phyloP scores from a whole-genome alignment of 2,329 filamentous ascomycete species.

The Coniochaeta sp. region DNA sequence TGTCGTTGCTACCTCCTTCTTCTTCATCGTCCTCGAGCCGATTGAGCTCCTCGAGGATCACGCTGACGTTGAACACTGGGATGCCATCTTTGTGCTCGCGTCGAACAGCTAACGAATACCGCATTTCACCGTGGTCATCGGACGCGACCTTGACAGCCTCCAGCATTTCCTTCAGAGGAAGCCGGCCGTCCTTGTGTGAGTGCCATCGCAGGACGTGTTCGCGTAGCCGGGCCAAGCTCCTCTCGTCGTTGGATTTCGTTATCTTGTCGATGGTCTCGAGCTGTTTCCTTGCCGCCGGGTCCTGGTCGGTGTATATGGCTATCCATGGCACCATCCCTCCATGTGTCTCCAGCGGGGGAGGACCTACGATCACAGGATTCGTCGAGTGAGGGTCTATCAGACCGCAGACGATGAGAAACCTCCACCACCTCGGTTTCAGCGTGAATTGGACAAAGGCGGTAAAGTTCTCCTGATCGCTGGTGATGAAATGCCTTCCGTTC shows the following conservation, averaged over 20 bases:
- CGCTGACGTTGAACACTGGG: constrained; percentile 3
- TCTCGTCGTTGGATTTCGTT: not conserved
- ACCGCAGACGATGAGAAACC: constrained; percentile 6
- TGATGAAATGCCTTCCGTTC: constrained; percentile 5
- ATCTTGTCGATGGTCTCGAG: constrained; percentile 7
- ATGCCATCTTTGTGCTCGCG: constrained; percentile 3
- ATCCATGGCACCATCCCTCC: not conserved
- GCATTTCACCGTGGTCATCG: constrained; percentile 4
- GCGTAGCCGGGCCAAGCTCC: constrained; percentile 1
- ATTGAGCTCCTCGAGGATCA: constrained; percentile 12
- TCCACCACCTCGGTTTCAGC: constrained; percentile 4
- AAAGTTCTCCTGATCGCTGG: constrained; percentile 5
- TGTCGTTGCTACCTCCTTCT: not conserved
- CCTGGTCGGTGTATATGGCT: constrained; percentile 8
- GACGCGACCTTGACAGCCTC: constrained; percentile 3
- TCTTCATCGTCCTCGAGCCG: constrained; percentile 6
- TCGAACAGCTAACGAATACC: constrained; percentile 1
- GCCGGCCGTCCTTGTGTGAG: not conserved
- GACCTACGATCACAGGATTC: not conserved
- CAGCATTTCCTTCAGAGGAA: constrained; percentile 4
- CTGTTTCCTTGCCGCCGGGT: constrained; percentile 1
- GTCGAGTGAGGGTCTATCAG: constrained; percentile 3
- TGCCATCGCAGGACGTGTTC: constrained; percentile 3
- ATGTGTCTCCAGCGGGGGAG: not conserved
- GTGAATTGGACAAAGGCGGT: constrained; percentile 4